phyloP scores from a whole-genome alignment of 257 asterid genomes.

The Forsythia suspensa region DNA sequence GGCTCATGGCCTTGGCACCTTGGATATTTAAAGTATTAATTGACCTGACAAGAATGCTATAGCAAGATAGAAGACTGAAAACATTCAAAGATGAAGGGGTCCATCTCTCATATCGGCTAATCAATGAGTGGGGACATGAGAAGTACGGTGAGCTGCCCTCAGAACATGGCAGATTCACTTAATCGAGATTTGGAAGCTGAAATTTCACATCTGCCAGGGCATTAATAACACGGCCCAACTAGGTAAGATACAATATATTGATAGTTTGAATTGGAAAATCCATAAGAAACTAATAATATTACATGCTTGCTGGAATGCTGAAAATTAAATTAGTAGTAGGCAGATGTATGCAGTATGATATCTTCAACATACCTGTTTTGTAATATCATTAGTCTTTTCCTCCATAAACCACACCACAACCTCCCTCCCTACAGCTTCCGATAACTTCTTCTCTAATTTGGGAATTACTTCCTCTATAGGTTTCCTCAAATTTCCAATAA shows the following conservation, averaged over 20 bases:
- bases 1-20: background rate
- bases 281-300: background rate
- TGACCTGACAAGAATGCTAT: background rate
- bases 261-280: background rate
- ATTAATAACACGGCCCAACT: background rate
- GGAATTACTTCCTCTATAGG: conserved; percentile 88
- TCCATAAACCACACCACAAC: conserved; percentile 93
- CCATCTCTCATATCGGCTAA: background rate
- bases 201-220: background rate
- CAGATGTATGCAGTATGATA: background rate
- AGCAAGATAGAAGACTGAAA: background rate
- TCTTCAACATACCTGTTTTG: conserved; percentile 62
- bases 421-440: conserved; percentile 90
- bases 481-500: conserved; percentile 80
- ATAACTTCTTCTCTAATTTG: conserved; percentile 75
- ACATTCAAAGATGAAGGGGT: background rate
- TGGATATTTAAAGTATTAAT: background rate
- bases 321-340: background rate
- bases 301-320: background rate
- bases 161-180: background rate
- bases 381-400: conserved; percentile 70
- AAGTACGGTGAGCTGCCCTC: too few relatives aligned
- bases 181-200: background rate
- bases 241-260: background rate
- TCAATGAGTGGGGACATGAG: background rate